phyloP scores from a whole-genome alignment of 805 yeast genomes.

The Myxozyma nipponensis region DNA sequence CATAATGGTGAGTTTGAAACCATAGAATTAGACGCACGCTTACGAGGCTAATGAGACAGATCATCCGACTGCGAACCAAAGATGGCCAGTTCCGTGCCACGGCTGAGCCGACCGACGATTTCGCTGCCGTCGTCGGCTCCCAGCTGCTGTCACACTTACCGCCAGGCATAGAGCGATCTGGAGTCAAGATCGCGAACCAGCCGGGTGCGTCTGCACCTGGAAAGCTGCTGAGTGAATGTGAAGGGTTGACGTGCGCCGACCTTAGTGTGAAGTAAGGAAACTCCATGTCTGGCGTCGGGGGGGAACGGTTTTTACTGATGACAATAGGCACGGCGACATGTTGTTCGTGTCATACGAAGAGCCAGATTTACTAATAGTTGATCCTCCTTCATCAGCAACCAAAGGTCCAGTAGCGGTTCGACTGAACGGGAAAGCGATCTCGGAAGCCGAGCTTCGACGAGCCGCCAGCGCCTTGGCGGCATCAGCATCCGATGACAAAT shows the following conservation, averaged over 20 bases:
- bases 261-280: conserved; percentile 37
- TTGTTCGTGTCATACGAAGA: conserved; percentile 44
- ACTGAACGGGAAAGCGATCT: conserved; percentile 23
- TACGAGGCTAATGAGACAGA: conserved; percentile 36
- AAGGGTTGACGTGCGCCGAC: conserved; percentile 36
- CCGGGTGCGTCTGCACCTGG: conserved; percentile 33
- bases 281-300: too few relatives aligned
- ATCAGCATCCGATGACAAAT: conserved; percentile 19
- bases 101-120: conserved; percentile 46
- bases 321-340: conserved; percentile 54
- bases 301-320: conserved; percentile 36
- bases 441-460: conserved; percentile 25
- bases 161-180: conserved; percentile 30
- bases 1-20: conserved; percentile 2
- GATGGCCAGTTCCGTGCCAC: conserved; percentile 75
- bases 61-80: conserved; percentile 75
- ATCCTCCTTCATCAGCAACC: not conserved
- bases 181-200: conserved; percentile 40
- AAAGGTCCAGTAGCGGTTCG: conserved; percentile 16
- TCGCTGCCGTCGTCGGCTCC: conserved; percentile 43
- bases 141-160: conserved; percentile 37
- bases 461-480: conserved; percentile 7
- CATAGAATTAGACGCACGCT: not conserved
- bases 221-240: conserved; percentile 40
- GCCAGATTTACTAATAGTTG: too few relatives aligned